phyloP scores from a whole-genome alignment of 2,329 filamentous ascomycete species.

The Lachnum nothofagi region DNA sequence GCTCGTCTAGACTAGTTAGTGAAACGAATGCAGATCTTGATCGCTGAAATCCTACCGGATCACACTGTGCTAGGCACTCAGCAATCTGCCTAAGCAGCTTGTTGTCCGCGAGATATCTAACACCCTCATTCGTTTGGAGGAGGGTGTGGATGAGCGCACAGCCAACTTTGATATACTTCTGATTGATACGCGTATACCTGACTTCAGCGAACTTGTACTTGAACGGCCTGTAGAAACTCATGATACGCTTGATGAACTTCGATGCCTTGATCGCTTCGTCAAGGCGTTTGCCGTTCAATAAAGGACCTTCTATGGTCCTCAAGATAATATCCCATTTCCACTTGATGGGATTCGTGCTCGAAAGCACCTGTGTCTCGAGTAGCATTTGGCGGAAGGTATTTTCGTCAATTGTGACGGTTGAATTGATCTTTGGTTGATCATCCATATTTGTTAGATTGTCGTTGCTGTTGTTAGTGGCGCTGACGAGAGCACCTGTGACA shows the following conservation, averaged over 20 bases:
- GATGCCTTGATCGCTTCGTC: slow-evolving; percentile 92
- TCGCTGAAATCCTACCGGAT: slow-evolving; percentile 59
- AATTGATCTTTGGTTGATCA: slow-evolving; percentile 50
- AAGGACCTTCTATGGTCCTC: slow-evolving; percentile 83
- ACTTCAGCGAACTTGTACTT: slow-evolving; percentile 92
- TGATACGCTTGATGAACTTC: slow-evolving; percentile 90
- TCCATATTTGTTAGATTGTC: slow-evolving; percentile 49
- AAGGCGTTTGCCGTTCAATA: slow-evolving; percentile 83
- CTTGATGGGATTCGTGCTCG: slow-evolving; percentile 84
- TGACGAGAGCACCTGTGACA: slow-evolving; percentile 21
- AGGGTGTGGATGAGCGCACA: slow-evolving; percentile 84
- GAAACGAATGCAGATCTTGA: neutral
- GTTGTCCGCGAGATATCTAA: slow-evolving; percentile 80
- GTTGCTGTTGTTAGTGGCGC: slow-evolving; percentile 33
- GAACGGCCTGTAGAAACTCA: slow-evolving; percentile 94
- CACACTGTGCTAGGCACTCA: slow-evolving; percentile 91
- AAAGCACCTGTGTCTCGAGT: slow-evolving; percentile 78
- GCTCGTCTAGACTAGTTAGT: slow-evolving; percentile 48
- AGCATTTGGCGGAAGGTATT: slow-evolving; percentile 59
- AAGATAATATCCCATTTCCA: slow-evolving; percentile 97
- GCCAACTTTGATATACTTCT: slow-evolving; percentile 86
- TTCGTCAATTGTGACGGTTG: slow-evolving; percentile 51
- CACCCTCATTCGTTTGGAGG: slow-evolving; percentile 78
- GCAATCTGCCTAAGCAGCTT: slow-evolving; percentile 91
- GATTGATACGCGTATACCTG: slow-evolving; percentile 84